phyloP scores from a whole-genome alignment of 2,329 filamentous ascomycete genomes.

The Neoscytalidium dimidiatum region DNA sequence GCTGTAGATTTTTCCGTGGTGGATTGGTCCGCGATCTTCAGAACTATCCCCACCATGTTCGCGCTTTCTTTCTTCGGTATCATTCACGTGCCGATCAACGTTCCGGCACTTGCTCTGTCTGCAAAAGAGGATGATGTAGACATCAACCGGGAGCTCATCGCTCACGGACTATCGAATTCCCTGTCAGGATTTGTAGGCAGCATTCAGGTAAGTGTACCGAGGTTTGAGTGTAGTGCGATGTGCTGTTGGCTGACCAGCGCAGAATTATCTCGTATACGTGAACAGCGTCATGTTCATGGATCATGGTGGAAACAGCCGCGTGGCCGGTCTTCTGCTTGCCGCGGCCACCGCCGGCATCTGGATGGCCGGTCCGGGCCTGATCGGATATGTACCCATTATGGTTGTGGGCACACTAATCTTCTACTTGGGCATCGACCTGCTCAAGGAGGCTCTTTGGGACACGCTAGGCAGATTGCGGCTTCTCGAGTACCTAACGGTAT shows the following conservation, averaged over 20 bases:
- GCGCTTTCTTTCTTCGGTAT: slow-evolving; percentile 97
- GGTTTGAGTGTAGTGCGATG: not conserved
- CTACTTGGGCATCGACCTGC: slow-evolving; percentile 86
- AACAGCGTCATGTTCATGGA: slow-evolving; percentile 97
- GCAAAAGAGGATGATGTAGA: slow-evolving; percentile 91
- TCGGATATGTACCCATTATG: slow-evolving; percentile 95
- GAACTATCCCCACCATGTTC: slow-evolving; percentile 91
- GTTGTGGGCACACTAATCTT: slow-evolving; percentile 96
- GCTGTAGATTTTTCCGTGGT: slow-evolving; percentile 73
- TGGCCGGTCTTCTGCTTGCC: slow-evolving; percentile 85
- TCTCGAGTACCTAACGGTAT: slow-evolving; percentile 83
- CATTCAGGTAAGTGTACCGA: slow-evolving; percentile 60
- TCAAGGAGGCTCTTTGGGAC: slow-evolving; percentile 84
- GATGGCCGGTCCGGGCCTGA: slow-evolving; percentile 80
- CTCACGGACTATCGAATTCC: slow-evolving; percentile 92
- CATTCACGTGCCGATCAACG: slow-evolving; percentile 96
- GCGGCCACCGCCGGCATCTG: slow-evolving; percentile 77
- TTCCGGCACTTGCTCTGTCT: slow-evolving; percentile 87
- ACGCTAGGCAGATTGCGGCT: slow-evolving; percentile 85
- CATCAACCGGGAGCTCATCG: slow-evolving; percentile 85
- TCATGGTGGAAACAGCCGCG: slow-evolving; percentile 82
- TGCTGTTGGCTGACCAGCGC: slow-evolving; percentile 32
- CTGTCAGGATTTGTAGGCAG: slow-evolving; percentile 84
- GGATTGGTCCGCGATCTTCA: slow-evolving; percentile 78
- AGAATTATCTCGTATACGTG: slow-evolving; percentile 97